phyloP scores from a whole-genome alignment of 2,329 filamentous ascomycete genomes.

The Fusarium sp. region DNA sequence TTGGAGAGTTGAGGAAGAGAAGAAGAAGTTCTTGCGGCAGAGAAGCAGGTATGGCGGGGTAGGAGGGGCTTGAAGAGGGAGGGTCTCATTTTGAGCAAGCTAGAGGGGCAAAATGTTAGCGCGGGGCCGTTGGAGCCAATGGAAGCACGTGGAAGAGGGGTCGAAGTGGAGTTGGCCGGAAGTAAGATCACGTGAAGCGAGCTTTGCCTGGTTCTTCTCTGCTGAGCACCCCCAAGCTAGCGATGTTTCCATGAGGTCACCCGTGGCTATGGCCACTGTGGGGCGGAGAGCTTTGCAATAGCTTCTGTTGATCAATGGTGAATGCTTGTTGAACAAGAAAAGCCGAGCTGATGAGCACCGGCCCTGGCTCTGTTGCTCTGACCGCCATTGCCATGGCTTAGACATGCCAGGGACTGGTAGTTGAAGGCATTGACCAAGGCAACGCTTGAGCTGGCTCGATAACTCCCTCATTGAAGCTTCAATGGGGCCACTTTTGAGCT shows the following conservation, averaged over 20 bases:
- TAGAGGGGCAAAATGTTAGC: slow-evolving; percentile 55
- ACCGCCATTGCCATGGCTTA: slow-evolving; percentile 27
- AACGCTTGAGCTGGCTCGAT: slow-evolving; percentile 22
- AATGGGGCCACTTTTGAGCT: slow-evolving; percentile 36
- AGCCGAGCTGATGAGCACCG: slow-evolving; percentile 14
- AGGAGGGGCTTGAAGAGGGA: slow-evolving; percentile 57
- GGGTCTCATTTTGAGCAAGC: slow-evolving; percentile 56
- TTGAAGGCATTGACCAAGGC: slow-evolving; percentile 16
- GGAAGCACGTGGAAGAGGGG: slow-evolving; percentile 7
- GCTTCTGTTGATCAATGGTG: slow-evolving; percentile 33
- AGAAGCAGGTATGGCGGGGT: slow-evolving; percentile 56
- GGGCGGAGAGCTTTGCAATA: slow-evolving; percentile 34
- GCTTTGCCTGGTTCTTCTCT: slow-evolving; percentile 22
- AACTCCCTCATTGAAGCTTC: slow-evolving; percentile 31
- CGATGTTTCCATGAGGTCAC: slow-evolving; percentile 42
- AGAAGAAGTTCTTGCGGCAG: slow-evolving; percentile 54
- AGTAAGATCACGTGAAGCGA: slow-evolving; percentile 45
- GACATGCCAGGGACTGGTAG: neutral
- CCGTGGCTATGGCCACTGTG: slow-evolving; percentile 31
- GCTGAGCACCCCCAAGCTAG: neutral
- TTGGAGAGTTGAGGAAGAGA: slow-evolving; percentile 54
- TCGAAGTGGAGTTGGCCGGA: slow-evolving; percentile 27
- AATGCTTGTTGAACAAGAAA: slow-evolving; percentile 3
- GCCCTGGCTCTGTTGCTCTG: slow-evolving; percentile 18
- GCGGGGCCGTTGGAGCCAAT: slow-evolving; percentile 44